phyloP scores from a whole-genome alignment of 169 alveolate genomes.

The Plasmodium relictum region DNA sequence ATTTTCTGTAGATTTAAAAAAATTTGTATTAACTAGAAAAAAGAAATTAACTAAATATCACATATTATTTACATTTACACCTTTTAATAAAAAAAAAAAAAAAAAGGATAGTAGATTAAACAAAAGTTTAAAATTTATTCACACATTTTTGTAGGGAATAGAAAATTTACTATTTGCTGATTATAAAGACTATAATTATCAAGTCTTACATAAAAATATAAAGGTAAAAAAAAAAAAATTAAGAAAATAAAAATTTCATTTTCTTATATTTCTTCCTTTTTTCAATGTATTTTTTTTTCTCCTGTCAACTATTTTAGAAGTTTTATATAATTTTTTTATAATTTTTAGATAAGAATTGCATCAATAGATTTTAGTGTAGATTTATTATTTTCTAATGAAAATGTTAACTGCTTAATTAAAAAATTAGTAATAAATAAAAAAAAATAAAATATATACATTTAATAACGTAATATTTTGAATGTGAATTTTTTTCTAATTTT shows the following conservation, averaged over 20 bases:
- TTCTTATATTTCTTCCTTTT: too few relatives aligned
- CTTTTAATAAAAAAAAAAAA: neutral
- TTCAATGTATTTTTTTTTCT: too few relatives aligned
- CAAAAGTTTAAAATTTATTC: neutral
- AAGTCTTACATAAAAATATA: constrained; percentile 39
- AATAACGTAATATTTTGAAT: neutral
- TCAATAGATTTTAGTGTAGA: constrained; percentile 78
- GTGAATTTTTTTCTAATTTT: constrained; percentile 5
- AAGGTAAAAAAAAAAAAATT: constrained; percentile 39
- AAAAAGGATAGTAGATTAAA: neutral
- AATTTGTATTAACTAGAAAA: constrained; percentile 37
- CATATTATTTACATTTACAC: too few relatives aligned
- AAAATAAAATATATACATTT: neutral
- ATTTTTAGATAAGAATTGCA: constrained; percentile 52
- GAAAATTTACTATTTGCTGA: constrained; percentile 63
- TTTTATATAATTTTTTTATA: too few relatives aligned
- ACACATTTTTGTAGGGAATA: constrained; percentile 28
- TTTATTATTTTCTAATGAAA: constrained; percentile 45
- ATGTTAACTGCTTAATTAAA: constrained; percentile 16
- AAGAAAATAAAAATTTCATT: neutral
- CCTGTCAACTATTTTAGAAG: too few relatives aligned
- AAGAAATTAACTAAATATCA: too few relatives aligned
- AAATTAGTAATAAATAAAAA: constrained; percentile 35
- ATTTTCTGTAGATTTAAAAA: constrained; percentile 59
- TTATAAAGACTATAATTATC: constrained; percentile 74